Evolutionary conservation across 1,284 basidiomycete species (phyloP), one percentile per base, ranked within the genome.

Genomic region (Apiotrichum montevideense): DNA sequence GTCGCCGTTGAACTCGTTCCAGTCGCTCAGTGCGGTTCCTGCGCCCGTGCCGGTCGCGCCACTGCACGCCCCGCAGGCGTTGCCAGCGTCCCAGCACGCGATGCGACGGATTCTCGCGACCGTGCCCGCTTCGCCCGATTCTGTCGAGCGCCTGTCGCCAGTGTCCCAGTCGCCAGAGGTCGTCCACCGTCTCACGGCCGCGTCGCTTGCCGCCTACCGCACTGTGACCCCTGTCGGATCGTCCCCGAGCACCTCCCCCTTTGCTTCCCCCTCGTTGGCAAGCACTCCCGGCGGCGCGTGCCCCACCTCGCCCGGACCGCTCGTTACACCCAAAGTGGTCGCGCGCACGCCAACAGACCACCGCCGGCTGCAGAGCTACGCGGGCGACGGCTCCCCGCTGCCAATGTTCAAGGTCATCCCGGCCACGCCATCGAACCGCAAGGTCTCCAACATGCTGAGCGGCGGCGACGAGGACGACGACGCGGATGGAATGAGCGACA

Each of bases 351-450:
- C 29, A 3, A 13, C 15, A 13, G 21, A 21, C 13, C 49, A 35
- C n/a, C 37, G 37, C 37, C 32, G 21, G 8, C 7, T 9, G 21
- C 21, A 3, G 13, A 40, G 37, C 35, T 13, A 15, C 13, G 3
- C 43, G 1, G 35, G 21, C 6, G 51, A 54, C 11, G 46, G 34
- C 13, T 51, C 50, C 9, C 54, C 49, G 6, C 34, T 71, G 15
- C 72, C 72, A 2, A 67, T 70, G 63, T 58, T 75, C 57, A 74
- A 75, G 44, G 66, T 75, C 59, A 74, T 75, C 37, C 73, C 73
- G n/a, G 71, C 73, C 3, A 75, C 73, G 5, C 73, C 73, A 1
- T 65, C 68, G 51, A 57, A 69, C 6, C 52, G 59, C 60, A 44
- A 54, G 62, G 3, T 2, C 6, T 52, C 10, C 53, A 63, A 57